phyloP scores from a whole-genome alignment of 306 rosid genomes.

The Calophaca sinica region DNA sequence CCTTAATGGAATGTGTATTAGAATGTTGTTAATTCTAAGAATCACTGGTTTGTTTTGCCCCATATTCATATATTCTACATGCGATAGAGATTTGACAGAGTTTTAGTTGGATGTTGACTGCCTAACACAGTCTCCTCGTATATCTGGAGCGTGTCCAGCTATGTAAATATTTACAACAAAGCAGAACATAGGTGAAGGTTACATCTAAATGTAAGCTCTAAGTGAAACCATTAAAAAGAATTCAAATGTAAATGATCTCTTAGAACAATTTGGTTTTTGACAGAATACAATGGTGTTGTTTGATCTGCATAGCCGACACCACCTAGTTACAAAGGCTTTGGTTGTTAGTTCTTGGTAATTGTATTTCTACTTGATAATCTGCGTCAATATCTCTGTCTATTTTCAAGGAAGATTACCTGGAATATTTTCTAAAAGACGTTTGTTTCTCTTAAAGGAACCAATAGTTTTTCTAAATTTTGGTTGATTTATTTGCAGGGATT shows the following conservation, averaged over 20 bases:
- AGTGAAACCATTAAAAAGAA: not conserved
- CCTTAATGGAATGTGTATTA: slow-evolving; percentile 33
- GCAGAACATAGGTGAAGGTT: not conserved
- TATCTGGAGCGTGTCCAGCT: not conserved
- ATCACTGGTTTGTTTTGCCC: slow-evolving; percentile 11
- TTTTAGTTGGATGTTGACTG: not conserved
- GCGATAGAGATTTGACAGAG: not conserved
- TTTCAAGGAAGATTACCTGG: slow-evolving; percentile 17
- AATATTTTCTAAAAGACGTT: not conserved
- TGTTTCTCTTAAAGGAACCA: slow-evolving; percentile 3
- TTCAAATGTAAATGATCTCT: not conserved
- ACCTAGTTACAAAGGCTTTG: not conserved
- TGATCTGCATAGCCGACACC: not conserved
- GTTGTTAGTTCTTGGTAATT: slow-evolving; percentile 6
- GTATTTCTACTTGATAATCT: slow-evolving; percentile 1
- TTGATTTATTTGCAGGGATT: slow-evolving; percentile 68
- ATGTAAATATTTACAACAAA: slow-evolving; percentile 4
- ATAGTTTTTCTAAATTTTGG: slow-evolving; percentile 28
- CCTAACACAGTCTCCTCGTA: slow-evolving; percentile 1
- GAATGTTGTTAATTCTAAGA: slow-evolving; percentile 30
- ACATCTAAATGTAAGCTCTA: not conserved
- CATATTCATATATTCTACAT: slow-evolving; percentile 8
- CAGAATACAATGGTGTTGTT: not conserved
- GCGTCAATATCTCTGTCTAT: not conserved
- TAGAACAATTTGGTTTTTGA: not conserved